Percentiles rank a stretch among this genome's conserved stretches.
phyloP scores from a whole-genome alignment of 441 rosid genomes.

The Populus hybrid region DNA sequence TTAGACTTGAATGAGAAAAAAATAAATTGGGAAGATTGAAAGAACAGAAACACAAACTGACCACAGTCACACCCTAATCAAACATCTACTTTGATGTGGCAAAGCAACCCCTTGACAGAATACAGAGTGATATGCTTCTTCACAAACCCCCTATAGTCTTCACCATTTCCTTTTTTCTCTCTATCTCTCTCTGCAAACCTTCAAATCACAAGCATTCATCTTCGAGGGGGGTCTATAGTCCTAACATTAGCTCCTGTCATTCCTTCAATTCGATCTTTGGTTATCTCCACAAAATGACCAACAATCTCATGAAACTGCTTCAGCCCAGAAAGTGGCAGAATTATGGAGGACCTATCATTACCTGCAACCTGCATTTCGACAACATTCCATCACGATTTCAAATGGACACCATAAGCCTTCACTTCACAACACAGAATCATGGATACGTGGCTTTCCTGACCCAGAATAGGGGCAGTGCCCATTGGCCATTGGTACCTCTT shows the following conservation, averaged over 20 bases:
- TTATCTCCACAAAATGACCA: conserved; percentile 92
- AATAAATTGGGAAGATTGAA: conserved; percentile 21
- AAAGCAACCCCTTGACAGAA: conserved; percentile 32
- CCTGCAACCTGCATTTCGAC: conserved; percentile 73
- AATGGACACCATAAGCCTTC: conserved; percentile 6
- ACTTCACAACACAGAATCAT: background rate
- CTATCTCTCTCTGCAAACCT: background rate
- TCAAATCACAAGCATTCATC: conserved; percentile 43
- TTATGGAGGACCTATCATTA: conserved; percentile 94
- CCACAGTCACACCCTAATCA: conserved; percentile 40
- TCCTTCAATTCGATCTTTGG: conserved; percentile 85
- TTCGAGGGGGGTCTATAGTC: conserved; percentile 85
- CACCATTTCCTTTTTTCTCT: background rate
- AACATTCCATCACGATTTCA: conserved; percentile 12
- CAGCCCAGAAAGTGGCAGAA: conserved; percentile 86
- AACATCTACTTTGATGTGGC: conserved; percentile 35
- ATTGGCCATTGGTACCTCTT: background rate
- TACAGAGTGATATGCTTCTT: conserved; percentile 14
- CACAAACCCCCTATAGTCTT: background rate
- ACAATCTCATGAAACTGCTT: conserved; percentile 89
- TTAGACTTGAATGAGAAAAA: conserved; percentile 41
- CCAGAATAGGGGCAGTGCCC: background rate
- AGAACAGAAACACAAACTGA: conserved; percentile 28
- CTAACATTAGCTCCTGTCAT: conserved; percentile 83
- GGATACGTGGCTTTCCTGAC: background rate